Conservation (phyloP, 169 alveolate genomes). For the Plasmodium gonderi region DNA sequence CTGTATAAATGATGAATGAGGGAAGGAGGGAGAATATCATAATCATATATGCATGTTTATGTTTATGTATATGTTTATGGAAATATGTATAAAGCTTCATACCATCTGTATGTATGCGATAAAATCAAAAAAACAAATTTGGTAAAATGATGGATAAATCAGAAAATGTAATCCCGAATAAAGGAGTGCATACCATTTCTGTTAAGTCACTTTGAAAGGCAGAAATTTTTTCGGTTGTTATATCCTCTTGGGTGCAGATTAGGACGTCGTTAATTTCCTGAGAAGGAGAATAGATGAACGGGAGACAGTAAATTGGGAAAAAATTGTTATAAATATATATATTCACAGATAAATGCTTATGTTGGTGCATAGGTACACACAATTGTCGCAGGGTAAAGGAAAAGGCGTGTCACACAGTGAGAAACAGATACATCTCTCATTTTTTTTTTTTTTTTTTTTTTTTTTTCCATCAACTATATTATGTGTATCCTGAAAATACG, state of each 20-base stretch:
- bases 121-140: no score
- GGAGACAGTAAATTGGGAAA: neutral
- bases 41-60: neutral
- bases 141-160: neutral
- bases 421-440: neutral
- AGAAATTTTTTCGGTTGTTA: slow-evolving; percentile 14
- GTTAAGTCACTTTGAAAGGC: neutral
- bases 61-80: neutral
- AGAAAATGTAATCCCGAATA: neutral
- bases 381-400: no score
- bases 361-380: neutral
- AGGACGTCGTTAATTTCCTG: slow-evolving; percentile 72
- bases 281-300: no score
- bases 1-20: neutral
- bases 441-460: neutral
- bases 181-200: slow-evolving; percentile 1
- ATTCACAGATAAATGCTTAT: neutral
- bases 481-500: no score
- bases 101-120: no score
- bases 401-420: neutral
- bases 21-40: neutral
- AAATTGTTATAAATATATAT: neutral
- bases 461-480: neutral
- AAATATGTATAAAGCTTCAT: no score
- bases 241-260: slow-evolving; percentile 7